phyloP scores from a whole-genome alignment of 164 flowering plant species.

The Nymphaea colorata region DNA sequence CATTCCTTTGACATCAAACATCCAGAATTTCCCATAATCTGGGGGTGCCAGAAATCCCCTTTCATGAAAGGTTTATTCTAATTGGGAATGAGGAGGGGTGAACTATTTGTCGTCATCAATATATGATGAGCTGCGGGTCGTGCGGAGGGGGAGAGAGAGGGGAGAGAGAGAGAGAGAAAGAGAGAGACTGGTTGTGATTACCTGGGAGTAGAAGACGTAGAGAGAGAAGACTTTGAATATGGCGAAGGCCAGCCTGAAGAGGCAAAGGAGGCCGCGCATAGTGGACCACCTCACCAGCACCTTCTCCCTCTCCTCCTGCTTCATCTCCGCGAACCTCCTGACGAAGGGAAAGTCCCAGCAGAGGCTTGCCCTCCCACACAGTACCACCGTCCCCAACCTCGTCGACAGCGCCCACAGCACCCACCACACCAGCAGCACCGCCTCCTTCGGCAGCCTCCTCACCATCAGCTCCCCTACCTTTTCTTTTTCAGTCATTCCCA shows the following conservation, averaged over 20 bases:
- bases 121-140: background rate
- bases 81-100: no score
- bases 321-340: slow-evolving; percentile 6
- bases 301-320: slow-evolving; percentile 8
- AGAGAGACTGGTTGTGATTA: background rate
- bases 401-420: slow-evolving; percentile 7
- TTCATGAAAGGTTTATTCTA: no score
- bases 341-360: slow-evolving; percentile 8
- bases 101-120: no score
- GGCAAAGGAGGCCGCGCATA: background rate
- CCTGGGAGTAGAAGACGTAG: slow-evolving; percentile 8
- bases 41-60: no score
- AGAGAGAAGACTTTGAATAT: slow-evolving; percentile 8
- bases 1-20: no score
- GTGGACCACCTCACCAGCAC: slow-evolving; percentile 7
- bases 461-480: slow-evolving; percentile 8
- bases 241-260: slow-evolving; percentile 4
- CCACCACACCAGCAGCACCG: background rate
- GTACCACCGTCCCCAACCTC: slow-evolving; percentile 8
- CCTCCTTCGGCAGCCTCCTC: slow-evolving; percentile 1
- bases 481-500: background rate
- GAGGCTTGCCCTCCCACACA: slow-evolving; percentile 6
- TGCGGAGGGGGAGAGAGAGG: background rate
- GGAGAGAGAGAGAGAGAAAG: background rate
- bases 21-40: no score